A percentile compares a stretch with the other conserved stretches of the same genome.
These are phyloP conservation scores for Chalciporus piperatoides DNA, from an alignment of 1,284 basidiomycete genomes.

Conservation along the genomic window DNA sequence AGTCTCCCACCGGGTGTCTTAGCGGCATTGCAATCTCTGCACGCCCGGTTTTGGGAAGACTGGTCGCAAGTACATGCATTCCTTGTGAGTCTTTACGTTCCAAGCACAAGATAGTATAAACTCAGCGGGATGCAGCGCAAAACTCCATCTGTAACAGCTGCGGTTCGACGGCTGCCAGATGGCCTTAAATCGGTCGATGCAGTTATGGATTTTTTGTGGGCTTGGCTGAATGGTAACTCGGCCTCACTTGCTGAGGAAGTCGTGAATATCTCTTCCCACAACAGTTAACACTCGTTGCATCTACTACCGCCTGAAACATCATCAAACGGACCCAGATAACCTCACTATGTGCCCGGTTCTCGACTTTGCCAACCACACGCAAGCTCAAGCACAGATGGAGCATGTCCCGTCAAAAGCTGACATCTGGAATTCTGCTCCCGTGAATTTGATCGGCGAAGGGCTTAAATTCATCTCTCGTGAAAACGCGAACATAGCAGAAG, in stretches of 20 bases:
- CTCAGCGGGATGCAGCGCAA: constrained; percentile 10
- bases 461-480: constrained; percentile 55
- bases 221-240: constrained; percentile 73
- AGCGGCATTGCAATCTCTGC: constrained; percentile 46
- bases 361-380: constrained; percentile 81
- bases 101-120: background rate
- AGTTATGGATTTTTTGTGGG: constrained; percentile 60
- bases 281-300: constrained; percentile 87
- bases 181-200: constrained; percentile 16
- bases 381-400: constrained; percentile 38
- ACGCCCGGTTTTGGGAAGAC: constrained; percentile 56
- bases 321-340: constrained; percentile 61
- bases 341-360: constrained; percentile 81
- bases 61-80: constrained; percentile 47
- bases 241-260: constrained; percentile 24
- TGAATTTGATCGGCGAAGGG: constrained; percentile 38
- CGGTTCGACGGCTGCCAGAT: background rate
- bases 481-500: constrained; percentile 38
- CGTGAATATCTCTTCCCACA: constrained; percentile 11
- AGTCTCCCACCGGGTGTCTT: constrained; percentile 50
- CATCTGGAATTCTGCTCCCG: constrained; percentile 37
- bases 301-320: constrained; percentile 63
- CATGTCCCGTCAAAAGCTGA: constrained; percentile 41
- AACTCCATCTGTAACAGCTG: constrained; percentile 3
- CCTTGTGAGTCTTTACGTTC: constrained; percentile 38